phyloP scores from a whole-genome alignment of 2,329 filamentous ascomycete genomes.

The Paecilomyces niveus region DNA sequence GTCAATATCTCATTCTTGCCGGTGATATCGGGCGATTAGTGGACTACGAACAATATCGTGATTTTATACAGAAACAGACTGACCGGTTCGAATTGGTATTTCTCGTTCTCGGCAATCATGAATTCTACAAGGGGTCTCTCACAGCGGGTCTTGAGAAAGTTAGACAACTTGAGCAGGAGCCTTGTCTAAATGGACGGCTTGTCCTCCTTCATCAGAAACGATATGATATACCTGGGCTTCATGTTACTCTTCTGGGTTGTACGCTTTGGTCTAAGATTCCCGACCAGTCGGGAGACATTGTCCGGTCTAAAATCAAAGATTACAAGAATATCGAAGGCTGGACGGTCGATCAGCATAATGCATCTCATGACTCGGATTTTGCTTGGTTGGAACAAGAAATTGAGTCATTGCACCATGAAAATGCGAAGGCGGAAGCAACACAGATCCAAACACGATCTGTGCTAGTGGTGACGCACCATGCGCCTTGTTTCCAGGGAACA shows the following conservation, averaged over 20 bases:
- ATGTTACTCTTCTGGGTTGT: conserved; percentile 46
- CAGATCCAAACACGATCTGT: conserved; percentile 14
- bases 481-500: conserved; percentile 41
- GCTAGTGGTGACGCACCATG: conserved; percentile 47
- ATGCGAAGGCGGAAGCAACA: not conserved
- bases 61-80: conserved; percentile 18
- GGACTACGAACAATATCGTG: conserved; percentile 12
- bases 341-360: conserved; percentile 44
- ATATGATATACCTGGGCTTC: conserved; percentile 10
- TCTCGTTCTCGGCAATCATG: conserved; percentile 28
- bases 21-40: conserved; percentile 26
- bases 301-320: conserved; percentile 43
- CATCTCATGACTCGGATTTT: conserved; percentile 39
- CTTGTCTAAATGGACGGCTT: conserved; percentile 8
- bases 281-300: conserved; percentile 24
- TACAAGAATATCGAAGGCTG: conserved; percentile 46
- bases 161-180: conserved; percentile 11
- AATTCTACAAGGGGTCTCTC: conserved; percentile 18
- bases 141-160: conserved; percentile 9
- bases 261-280: conserved; percentile 49
- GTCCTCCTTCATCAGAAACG: conserved; percentile 12
- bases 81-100: conserved; percentile 18
- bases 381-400: conserved; percentile 43
- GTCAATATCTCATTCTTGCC: conserved; percentile 16
- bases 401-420: not conserved